phyloP scores from a whole-genome alignment of 441 rosid genomes.

The Oxalis stricta region DNA sequence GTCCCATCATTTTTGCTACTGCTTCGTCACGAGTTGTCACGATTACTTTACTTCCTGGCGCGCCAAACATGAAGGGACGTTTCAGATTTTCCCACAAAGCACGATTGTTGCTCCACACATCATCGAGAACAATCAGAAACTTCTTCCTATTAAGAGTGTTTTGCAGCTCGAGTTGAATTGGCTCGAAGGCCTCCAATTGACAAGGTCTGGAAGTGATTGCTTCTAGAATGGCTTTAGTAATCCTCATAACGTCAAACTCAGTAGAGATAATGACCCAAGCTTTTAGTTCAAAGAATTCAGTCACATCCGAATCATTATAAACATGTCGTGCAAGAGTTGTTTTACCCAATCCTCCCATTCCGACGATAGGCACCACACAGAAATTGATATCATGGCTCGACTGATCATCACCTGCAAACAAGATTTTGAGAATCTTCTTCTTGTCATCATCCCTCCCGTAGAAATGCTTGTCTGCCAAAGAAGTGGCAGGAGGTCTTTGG shows the following conservation, averaged over 20 bases:
- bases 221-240: background rate
- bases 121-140: background rate
- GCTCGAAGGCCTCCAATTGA: background rate
- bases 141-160: background rate
- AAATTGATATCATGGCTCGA: background rate
- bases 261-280: background rate
- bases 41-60: background rate
- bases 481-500: background rate
- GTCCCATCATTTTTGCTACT: background rate
- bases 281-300: background rate
- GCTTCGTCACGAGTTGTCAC: background rate
- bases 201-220: background rate
- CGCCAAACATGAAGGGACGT: background rate
- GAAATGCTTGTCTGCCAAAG: background rate
- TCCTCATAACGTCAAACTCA: background rate
- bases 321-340: background rate
- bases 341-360: background rate
- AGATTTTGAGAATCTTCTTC: background rate
- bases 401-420: background rate
- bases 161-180: background rate
- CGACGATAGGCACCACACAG: background rate
- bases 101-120: background rate
- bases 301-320: background rate
- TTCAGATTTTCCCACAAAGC: background rate
- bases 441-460: background rate